Conservation (phyloP, 768 basidiomycete species). For the Tephrocybe sp. region DNA sequence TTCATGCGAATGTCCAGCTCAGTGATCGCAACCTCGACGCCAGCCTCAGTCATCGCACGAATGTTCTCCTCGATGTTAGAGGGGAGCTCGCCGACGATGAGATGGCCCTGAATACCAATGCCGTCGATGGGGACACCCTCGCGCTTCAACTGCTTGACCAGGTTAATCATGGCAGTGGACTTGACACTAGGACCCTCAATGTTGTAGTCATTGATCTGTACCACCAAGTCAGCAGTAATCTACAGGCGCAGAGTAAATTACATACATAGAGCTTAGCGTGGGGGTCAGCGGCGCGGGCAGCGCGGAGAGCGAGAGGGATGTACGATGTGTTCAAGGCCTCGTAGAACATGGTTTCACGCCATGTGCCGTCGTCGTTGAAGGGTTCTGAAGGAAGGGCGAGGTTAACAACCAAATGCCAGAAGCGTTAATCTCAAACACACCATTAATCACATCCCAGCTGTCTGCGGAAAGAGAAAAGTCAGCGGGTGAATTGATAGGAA, state of each 20-base stretch:
- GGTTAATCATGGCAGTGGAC: slow-evolving; percentile 50
- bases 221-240: background rate
- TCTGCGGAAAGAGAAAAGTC: slow-evolving; percentile 21
- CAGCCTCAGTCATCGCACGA: slow-evolving; percentile 51
- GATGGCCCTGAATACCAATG: slow-evolving; percentile 58
- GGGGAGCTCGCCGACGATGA: slow-evolving; percentile 57
- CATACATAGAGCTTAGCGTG: slow-evolving; percentile 53
- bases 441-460: slow-evolving; percentile 44
- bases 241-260: background rate
- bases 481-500: background rate
- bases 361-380: slow-evolving; percentile 62
- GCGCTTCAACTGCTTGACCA: slow-evolving; percentile 44
- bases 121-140: slow-evolving; percentile 55
- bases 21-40: slow-evolving; percentile 66
- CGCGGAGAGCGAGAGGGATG: slow-evolving; percentile 48
- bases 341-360: slow-evolving; percentile 52
- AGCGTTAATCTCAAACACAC: too few species aligned
- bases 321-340: slow-evolving; percentile 45
- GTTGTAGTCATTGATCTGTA: slow-evolving; percentile 37
- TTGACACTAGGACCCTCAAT: slow-evolving; percentile 46
- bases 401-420: too few species aligned
- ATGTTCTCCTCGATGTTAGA: slow-evolving; percentile 44
- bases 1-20: slow-evolving; percentile 66
- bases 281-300: slow-evolving; percentile 54
- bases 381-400: too few species aligned